phyloP scores from a whole-genome alignment of 2,329 filamentous ascomycete species.

The Aureobasidium sp. region DNA sequence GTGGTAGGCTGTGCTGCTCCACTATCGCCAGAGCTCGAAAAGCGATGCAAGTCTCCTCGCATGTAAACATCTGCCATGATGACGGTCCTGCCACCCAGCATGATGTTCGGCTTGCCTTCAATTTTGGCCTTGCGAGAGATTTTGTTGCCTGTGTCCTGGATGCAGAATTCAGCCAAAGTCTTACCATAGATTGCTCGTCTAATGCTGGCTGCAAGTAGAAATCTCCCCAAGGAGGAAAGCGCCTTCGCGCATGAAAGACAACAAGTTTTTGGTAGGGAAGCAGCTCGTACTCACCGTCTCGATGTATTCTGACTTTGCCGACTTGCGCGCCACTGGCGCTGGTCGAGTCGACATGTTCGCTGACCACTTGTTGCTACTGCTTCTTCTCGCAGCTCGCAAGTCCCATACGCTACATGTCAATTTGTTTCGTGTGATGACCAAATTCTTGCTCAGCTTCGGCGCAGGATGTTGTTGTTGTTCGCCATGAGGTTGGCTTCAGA shows the following conservation, averaged over 20 bases:
- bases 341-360: conserved; percentile 25
- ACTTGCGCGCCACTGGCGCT: conserved; percentile 43
- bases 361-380: background rate
- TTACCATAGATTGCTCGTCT: background rate
- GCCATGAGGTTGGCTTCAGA: background rate
- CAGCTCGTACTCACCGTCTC: conserved; percentile 63
- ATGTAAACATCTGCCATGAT: conserved; percentile 94
- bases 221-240: background rate
- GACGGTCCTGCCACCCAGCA: conserved; percentile 87
- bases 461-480: background rate
- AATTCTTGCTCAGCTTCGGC: background rate
- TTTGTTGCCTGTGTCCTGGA: conserved; percentile 93
- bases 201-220: background rate
- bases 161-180: background rate
- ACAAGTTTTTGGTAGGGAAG: background rate
- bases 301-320: conserved; percentile 86
- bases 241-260: background rate
- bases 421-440: background rate
- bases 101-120: conserved; percentile 94
- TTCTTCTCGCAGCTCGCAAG: background rate
- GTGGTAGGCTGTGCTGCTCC: conserved; percentile 27
- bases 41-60: conserved; percentile 71
- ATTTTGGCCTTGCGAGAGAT: conserved; percentile 88
- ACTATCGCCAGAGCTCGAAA: conserved; percentile 35
- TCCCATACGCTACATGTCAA: conserved; percentile 11